phyloP scores from a whole-genome alignment of 306 rosid species.

The Luffa aegyptiaca region DNA sequence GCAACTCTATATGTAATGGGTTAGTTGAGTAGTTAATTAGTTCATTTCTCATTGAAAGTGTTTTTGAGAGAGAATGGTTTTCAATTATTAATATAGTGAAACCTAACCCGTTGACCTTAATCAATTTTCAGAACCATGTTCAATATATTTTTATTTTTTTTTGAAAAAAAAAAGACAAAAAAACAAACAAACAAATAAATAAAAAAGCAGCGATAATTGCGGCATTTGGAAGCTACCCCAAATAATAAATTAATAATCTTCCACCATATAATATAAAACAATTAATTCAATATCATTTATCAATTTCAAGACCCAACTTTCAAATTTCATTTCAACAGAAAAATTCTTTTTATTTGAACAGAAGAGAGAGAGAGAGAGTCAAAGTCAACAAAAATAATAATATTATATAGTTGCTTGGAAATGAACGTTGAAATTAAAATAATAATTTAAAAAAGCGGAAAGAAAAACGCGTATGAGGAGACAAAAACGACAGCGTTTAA shows the following conservation, averaged over 20 bases:
- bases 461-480: background rate
- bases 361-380: background rate
- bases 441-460: background rate
- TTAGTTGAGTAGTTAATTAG: slow-evolving; percentile 3
- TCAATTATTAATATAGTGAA: background rate
- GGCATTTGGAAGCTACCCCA: slow-evolving; percentile 22
- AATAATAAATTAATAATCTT: background rate
- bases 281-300: background rate
- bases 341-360: background rate
- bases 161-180: background rate
- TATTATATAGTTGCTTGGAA: background rate
- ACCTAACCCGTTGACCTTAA: slow-evolving; percentile 23
- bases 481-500: background rate
- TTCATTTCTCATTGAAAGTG: background rate
- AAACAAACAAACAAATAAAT: background rate
- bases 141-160: background rate
- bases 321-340: background rate
- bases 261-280: background rate
- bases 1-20: background rate
- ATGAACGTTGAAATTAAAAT: background rate
- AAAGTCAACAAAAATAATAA: background rate
- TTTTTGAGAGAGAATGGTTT: too few relatives aligned
- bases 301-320: background rate
- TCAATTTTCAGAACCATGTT: background rate
- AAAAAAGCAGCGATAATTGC: slow-evolving; percentile 40